phyloP scores from a whole-genome alignment of 352 stramenopile species.

The Porosira glacialis region DNA sequence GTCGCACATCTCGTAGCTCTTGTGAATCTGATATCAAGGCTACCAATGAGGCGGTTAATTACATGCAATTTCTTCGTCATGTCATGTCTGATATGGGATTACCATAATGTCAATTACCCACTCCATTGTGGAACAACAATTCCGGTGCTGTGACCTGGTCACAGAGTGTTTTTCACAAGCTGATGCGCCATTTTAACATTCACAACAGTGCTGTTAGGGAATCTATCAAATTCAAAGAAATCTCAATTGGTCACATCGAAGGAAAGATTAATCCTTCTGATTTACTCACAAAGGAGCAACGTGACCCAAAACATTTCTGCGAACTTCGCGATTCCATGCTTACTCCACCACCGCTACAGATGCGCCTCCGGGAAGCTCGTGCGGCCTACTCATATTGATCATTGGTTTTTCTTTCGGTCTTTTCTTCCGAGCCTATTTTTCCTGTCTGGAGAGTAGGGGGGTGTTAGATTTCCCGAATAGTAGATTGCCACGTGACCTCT shows the following conservation, averaged over 20 bases:
- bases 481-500: too few relatives aligned
- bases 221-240: neutral
- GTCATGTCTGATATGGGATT: neutral
- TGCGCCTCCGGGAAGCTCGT: too few relatives aligned
- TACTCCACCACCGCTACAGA: too few relatives aligned
- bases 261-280: neutral
- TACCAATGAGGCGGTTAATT: neutral
- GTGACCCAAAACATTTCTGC: neutral
- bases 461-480: too few relatives aligned
- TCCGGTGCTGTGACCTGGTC: neutral
- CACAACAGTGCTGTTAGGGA: neutral
- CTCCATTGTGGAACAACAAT: constrained; percentile 1
- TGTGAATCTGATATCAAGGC: constrained; percentile 14
- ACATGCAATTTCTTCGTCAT: neutral
- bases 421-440: too few relatives aligned
- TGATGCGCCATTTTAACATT: neutral
- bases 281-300: neutral
- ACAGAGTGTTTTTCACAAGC: neutral
- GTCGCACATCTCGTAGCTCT: neutral
- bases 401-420: too few relatives aligned
- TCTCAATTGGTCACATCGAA: neutral
- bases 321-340: neutral
- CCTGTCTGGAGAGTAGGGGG: too few relatives aligned
- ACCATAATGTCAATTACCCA: neutral
- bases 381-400: too few relatives aligned